phyloP scores from a whole-genome alignment of 192 early-diverging fungal species.

The Physocladia obscura region DNA sequence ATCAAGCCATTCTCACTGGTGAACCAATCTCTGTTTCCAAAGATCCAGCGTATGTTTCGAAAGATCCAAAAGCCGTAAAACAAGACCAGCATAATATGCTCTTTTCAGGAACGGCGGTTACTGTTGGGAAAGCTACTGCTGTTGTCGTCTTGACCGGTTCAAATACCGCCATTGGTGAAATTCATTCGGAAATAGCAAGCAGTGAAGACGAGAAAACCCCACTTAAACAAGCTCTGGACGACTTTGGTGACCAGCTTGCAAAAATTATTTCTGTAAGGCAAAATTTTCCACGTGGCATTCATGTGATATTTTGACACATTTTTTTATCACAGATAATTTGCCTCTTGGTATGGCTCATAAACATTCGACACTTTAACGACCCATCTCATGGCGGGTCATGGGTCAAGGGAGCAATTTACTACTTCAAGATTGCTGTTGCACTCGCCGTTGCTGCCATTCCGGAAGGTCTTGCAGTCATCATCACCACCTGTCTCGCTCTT shows the following conservation, averaged over 20 bases:
- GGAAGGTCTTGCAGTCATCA: slow-evolving; percentile 97
- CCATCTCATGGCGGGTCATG: slow-evolving; percentile 67
- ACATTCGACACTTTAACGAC: slow-evolving; percentile 96
- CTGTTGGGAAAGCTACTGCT: slow-evolving; percentile 83
- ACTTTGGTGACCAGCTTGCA: slow-evolving; percentile 73
- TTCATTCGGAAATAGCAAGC: slow-evolving; percentile 81
- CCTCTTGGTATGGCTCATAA: slow-evolving; percentile 96
- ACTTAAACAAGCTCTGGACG: slow-evolving; percentile 91
- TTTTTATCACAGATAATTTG: slow-evolving; percentile 74
- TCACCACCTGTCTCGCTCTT: slow-evolving; percentile 95
- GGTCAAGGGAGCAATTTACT: slow-evolving; percentile 94
- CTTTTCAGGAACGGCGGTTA: slow-evolving; percentile 95
- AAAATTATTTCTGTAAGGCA: slow-evolving; percentile 59
- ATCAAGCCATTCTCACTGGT: slow-evolving; percentile 95
- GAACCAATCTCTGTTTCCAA: slow-evolving; percentile 92
- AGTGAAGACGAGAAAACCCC: slow-evolving; percentile 92
- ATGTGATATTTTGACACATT: too few species aligned
- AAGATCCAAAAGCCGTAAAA: slow-evolving; percentile 76
- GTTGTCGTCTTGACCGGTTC: slow-evolving; percentile 88
- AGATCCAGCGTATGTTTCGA: slow-evolving; percentile 55
- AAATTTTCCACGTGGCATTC: too few species aligned
- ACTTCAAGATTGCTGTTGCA: slow-evolving; percentile 99
- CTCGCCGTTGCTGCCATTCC: slow-evolving; percentile 98
- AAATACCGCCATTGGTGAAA: slow-evolving; percentile 89
- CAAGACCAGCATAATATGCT: slow-evolving; percentile 97